Percentiles rank a stretch among this genome's conserved stretches.
These are phyloP conservation scores for Eucalyptus melliodora DNA, from an alignment of 345 rosid genomes.

Conservation along the genomic window DNA sequence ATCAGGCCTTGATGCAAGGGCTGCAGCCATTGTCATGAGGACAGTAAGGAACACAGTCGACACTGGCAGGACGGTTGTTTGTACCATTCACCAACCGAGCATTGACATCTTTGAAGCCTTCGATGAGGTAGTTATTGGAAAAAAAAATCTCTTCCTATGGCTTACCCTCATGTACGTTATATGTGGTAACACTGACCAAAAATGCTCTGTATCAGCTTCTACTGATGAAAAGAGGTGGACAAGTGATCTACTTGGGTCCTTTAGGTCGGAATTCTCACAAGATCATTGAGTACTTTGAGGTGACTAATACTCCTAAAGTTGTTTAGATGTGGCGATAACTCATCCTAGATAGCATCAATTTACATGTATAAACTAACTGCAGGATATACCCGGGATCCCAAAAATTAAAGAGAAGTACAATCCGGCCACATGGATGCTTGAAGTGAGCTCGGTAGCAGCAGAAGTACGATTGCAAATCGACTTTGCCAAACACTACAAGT, in stretches of 20 bases:
- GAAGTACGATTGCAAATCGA: slow-evolving; percentile 29
- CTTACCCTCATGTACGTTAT: neutral
- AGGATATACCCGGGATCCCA: slow-evolving; percentile 36
- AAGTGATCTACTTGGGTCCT: slow-evolving; percentile 33
- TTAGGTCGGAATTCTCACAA: slow-evolving; percentile 33
- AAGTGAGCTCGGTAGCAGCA: slow-evolving; percentile 26
- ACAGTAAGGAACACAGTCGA: slow-evolving; percentile 44
- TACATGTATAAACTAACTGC: neutral
- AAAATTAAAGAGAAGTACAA: slow-evolving; percentile 32
- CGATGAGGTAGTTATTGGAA: slow-evolving; percentile 11
- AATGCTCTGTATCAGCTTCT: slow-evolving; percentile 7
- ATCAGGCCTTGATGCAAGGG: slow-evolving; percentile 50
- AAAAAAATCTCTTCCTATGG: neutral
- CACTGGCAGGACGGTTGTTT: slow-evolving; percentile 47
- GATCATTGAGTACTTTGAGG: slow-evolving; percentile 43
- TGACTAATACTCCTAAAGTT: neutral
- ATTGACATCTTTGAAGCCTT: slow-evolving; percentile 54
- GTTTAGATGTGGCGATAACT: neutral
- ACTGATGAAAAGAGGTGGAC: slow-evolving; percentile 51
- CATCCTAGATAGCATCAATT: neutral
- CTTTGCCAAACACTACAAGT: slow-evolving; percentile 28
- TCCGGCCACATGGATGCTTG: slow-evolving; percentile 57
- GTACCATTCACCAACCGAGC: slow-evolving; percentile 54
- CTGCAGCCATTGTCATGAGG: slow-evolving; percentile 51
- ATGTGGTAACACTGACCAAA: neutral